phyloP scores from a whole-genome alignment of 2,329 filamentous ascomycete genomes.

The Plenodomus tracheiphilus region DNA sequence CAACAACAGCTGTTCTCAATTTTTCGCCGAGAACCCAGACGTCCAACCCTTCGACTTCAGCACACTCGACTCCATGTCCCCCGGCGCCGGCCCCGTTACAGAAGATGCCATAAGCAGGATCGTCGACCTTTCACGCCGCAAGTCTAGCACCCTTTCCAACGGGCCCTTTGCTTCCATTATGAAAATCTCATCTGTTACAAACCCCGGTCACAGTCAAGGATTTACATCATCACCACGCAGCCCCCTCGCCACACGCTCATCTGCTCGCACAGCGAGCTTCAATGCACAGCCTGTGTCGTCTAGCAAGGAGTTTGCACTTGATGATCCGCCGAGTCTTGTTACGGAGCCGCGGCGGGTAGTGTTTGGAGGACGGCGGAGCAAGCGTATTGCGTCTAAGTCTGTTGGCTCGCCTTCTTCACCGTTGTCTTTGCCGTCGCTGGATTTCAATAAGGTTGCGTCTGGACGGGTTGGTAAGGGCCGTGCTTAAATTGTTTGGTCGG shows the following conservation, averaged over 20 bases:
- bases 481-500: no score
- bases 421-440: no score
- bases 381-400: no score
- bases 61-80: background rate
- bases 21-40: background rate
- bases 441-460: no score
- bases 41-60: background rate
- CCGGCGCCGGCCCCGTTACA: background rate
- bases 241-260: no score
- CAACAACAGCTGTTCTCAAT: background rate
- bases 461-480: no score
- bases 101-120: no score
- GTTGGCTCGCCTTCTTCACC: no score
- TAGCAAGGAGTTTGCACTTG: constrained; percentile 12
- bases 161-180: constrained; percentile 5
- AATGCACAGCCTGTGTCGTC: constrained; percentile 16
- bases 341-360: background rate
- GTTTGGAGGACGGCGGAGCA: background rate
- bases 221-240: no score
- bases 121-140: constrained; percentile 4
- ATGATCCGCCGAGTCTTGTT: constrained; percentile 19
- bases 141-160: constrained; percentile 9
- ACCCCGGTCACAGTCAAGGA: no score
- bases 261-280: constrained; percentile 16
- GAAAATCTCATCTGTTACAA: background rate